Percentiles rank a stretch among this genome's conserved stretches.
Evolutionary conservation across 2,329 filamentous ascomycete species (phyloP).

Genomic region (Colletotrichum gigasporum): DNA sequence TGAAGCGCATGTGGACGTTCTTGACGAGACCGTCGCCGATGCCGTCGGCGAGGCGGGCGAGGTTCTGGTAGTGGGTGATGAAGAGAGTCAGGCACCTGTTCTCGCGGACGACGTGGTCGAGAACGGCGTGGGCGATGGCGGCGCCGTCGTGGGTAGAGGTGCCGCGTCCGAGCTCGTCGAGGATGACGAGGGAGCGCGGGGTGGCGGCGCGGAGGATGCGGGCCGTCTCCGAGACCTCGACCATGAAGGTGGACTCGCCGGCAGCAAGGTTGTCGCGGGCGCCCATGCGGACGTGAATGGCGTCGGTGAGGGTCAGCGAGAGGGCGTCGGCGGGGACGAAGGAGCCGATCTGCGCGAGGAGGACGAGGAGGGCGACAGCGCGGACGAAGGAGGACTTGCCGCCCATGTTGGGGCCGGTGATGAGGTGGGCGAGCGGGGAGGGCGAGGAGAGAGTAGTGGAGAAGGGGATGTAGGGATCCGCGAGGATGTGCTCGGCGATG

Average conservation of each 20-base stretch:
- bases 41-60: constrained; percentile 75
- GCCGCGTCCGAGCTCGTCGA: constrained; percentile 93
- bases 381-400: constrained; percentile 98
- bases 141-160: constrained; percentile 96
- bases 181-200: constrained; percentile 83
- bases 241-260: constrained; percentile 97
- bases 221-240: constrained; percentile 92
- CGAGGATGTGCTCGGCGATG: constrained; percentile 91
- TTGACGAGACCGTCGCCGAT: constrained; percentile 71
- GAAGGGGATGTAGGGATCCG: constrained; percentile 92
- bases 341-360: constrained; percentile 94
- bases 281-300: constrained; percentile 94
- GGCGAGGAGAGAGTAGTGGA: constrained; percentile 76
- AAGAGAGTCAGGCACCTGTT: constrained; percentile 85
- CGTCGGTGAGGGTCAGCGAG: constrained; percentile 83
- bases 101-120: constrained; percentile 83
- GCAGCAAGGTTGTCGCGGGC: constrained; percentile 96
- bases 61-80: constrained; percentile 96
- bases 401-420: constrained; percentile 99
- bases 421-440: constrained; percentile 77
- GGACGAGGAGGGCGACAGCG: constrained; percentile 87
- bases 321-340: constrained; percentile 87
- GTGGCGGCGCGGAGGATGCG: constrained; percentile 92
- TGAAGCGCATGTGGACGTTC: constrained; percentile 97
- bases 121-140: constrained; percentile 91